Conservation (phyloP, 1,284 basidiomycete species). For the Ganoderma sp. region DNA sequence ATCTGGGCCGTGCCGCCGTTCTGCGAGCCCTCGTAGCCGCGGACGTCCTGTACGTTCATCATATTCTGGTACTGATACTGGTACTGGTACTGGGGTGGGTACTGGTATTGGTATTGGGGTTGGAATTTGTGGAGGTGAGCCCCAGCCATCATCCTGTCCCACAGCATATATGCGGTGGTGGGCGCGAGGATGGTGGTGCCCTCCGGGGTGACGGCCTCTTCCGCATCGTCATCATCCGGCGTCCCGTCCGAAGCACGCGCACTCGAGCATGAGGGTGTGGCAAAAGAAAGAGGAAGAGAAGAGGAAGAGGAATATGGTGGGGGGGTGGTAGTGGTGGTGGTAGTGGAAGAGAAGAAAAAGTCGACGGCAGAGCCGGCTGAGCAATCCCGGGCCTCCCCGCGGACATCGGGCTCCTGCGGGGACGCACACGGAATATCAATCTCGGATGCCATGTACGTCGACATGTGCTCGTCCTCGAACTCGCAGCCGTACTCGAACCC, state of each 20-base stretch:
- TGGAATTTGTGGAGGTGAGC: background rate
- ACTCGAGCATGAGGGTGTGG: background rate
- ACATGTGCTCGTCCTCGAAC: background rate
- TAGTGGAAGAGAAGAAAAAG: background rate
- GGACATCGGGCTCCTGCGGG: conserved; percentile 2
- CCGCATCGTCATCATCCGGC: background rate
- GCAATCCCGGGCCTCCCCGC: conserved; percentile 3
- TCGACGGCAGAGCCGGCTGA: conserved; percentile 8
- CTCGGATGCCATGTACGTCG: background rate
- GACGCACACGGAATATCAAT: conserved; percentile 2
- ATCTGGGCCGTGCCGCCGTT: background rate
- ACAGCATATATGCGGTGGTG: background rate
- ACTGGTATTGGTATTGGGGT: background rate
- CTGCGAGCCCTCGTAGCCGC: conserved; percentile 2
- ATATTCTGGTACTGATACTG: background rate
- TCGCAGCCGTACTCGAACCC: background rate
- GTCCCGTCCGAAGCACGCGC: background rate
- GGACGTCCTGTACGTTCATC: background rate
- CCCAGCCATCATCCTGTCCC: background rate
- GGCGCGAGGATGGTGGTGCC: background rate
- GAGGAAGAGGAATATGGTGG: background rate
- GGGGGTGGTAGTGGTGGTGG: background rate
- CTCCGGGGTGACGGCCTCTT: background rate
- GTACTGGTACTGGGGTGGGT: background rate
- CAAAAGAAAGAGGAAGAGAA: background rate